Conservation (phyloP, 768 basidiomycete genomes). For the Ephemerocybe angulata region DNA sequence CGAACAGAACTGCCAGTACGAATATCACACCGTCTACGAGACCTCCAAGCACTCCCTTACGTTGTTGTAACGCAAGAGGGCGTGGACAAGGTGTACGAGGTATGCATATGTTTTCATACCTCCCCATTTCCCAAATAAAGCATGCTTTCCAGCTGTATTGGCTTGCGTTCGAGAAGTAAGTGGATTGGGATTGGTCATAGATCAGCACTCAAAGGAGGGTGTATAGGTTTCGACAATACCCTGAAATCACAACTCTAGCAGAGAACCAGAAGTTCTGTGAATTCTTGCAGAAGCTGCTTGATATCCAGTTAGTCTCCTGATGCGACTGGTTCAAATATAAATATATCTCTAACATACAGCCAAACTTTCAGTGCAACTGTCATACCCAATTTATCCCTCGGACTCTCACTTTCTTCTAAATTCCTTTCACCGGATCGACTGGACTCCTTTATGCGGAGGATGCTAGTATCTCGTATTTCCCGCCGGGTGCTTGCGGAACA, state of each 20-base stretch:
- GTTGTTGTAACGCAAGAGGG: conserved; percentile 84
- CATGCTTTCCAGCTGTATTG: conserved; percentile 67
- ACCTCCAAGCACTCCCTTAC: conserved; percentile 83
- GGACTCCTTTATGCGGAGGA: conserved; percentile 85
- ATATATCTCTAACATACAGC: conserved; percentile 1
- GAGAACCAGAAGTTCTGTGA: conserved; percentile 80
- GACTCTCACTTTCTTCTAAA: conserved; percentile 80
- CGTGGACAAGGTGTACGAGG: conserved; percentile 80
- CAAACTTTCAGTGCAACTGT: conserved; percentile 54
- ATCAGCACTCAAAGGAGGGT: conserved; percentile 10
- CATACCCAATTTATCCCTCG: conserved; percentile 79
- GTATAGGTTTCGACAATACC: conserved; percentile 65
- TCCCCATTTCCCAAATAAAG: background rate
- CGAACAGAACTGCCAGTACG: conserved; percentile 85
- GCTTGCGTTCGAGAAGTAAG: conserved; percentile 81
- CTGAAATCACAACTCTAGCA: conserved; percentile 61
- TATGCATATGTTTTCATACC: conserved; percentile 30
- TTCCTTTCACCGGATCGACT: conserved; percentile 74
- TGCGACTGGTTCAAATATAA: background rate
- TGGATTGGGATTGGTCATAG: background rate
- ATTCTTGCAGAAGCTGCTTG: conserved; percentile 60
- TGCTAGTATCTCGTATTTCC: conserved; percentile 89
- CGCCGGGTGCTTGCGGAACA: conserved; percentile 87
- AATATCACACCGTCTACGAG: conserved; percentile 82
- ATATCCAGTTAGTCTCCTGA: conserved; percentile 60